Percentiles rank a stretch among this genome's conserved stretches.
phyloP scores from a whole-genome alignment of 305 asterid species.

The Fraxinus sp. region DNA sequence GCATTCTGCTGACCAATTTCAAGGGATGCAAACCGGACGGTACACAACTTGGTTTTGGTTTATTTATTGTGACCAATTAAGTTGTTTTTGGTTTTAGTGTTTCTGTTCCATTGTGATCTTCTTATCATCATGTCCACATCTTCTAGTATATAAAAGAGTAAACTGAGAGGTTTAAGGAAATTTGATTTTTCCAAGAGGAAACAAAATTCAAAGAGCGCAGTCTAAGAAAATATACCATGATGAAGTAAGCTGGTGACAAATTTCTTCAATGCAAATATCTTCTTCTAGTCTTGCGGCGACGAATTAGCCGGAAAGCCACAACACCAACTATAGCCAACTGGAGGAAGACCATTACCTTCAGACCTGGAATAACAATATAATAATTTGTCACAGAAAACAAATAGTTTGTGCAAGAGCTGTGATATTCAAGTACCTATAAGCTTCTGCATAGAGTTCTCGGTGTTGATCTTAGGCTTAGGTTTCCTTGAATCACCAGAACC shows the following conservation, averaged over 20 bases:
- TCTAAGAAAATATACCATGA: conserved; percentile 17
- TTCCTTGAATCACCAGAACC: conserved; percentile 36
- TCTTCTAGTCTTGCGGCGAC: conserved; percentile 53
- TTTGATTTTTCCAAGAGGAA: conserved; percentile 9
- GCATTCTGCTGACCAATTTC: too few species aligned
- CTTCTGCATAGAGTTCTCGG: conserved; percentile 48
- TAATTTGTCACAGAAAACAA: background rate
- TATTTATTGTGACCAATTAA: background rate
- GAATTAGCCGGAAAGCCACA: conserved; percentile 37
- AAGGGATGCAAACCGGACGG: too few species aligned
- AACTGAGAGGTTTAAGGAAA: background rate
- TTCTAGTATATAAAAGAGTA: background rate
- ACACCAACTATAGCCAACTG: conserved; percentile 48
- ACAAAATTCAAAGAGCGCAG: background rate
- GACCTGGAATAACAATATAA: conserved; percentile 49
- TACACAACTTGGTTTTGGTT: too few species aligned
- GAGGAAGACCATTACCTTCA: conserved; percentile 56
- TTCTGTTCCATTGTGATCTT: background rate
- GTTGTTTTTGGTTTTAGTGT: background rate
- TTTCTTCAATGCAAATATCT: conserved; percentile 41
- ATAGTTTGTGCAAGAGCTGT: background rate
- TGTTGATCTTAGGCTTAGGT: conserved; percentile 35
- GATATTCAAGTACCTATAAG: conserved; percentile 47
- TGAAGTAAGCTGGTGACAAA: conserved; percentile 14
- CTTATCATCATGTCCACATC: background rate